Percentiles rank a stretch among this genome's conserved stretches.
Evolutionary conservation across 106 monocot genomes (phyloP).

Genomic region (Agapanthus africanus): DNA sequence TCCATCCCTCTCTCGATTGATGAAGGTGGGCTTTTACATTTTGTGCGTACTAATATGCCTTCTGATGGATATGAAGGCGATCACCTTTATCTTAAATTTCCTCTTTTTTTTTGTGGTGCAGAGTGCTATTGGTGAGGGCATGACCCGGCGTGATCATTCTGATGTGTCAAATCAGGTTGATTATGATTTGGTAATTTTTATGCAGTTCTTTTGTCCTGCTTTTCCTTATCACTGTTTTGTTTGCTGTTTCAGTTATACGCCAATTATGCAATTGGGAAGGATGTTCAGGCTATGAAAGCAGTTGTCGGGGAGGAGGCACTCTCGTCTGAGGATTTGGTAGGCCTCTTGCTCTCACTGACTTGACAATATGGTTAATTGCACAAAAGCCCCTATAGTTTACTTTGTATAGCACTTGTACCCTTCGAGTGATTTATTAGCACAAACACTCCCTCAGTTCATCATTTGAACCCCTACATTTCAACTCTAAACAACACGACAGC

Average conservation of each 20-base stretch:
- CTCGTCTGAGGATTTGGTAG: conserved; percentile 93
- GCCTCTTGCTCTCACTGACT: conserved; percentile 39
- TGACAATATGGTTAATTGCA: too few relatives aligned
- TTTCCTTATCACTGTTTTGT: background rate
- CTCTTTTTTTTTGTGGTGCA: conserved; percentile 17
- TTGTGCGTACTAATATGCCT: too few relatives aligned
- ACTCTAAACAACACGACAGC: too few relatives aligned
- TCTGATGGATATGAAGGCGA: too few relatives aligned
- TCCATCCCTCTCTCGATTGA: conserved; percentile 66
- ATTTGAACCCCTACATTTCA: too few relatives aligned
- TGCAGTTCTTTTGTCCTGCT: background rate
- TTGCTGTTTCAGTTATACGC: conserved; percentile 67
- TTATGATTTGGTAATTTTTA: background rate
- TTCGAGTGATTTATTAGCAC: too few relatives aligned
- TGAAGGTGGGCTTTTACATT: conserved; percentile 55
- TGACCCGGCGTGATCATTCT: conserved; percentile 95
- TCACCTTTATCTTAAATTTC: too few relatives aligned
- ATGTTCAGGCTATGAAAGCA: conserved; percentile 98
- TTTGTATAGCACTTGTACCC: too few relatives aligned
- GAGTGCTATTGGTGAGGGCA: conserved; percentile 99
- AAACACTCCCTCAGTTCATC: too few relatives aligned
- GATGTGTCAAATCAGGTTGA: conserved; percentile 95
- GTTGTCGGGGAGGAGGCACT: conserved; percentile 99
- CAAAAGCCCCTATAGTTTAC: too few relatives aligned
- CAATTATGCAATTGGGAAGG: conserved; percentile 98